phyloP scores from a whole-genome alignment of 768 basidiomycete species.

The Rhizopogon rudus region DNA sequence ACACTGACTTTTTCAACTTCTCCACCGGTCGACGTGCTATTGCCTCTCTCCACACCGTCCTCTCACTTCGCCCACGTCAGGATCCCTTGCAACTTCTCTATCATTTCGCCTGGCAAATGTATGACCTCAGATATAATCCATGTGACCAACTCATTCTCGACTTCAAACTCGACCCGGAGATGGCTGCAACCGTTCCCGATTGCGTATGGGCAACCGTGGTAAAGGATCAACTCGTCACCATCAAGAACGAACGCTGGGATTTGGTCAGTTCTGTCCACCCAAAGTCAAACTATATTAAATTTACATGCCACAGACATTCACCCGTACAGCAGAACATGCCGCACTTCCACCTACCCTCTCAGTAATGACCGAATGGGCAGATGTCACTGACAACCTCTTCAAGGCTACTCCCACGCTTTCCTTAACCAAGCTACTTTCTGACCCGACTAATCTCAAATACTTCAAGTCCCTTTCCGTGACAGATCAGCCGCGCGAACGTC shows the following conservation, averaged over 20 bases:
- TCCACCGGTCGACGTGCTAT: slow-evolving; percentile 82
- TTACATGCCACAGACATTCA: slow-evolving; percentile 60
- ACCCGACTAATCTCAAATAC: slow-evolving; percentile 63
- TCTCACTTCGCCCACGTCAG: slow-evolving; percentile 78
- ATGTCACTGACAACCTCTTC: slow-evolving; percentile 74
- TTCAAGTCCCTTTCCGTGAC: slow-evolving; percentile 89
- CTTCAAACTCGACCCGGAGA: slow-evolving; percentile 56
- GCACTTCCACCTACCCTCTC: slow-evolving; percentile 56
- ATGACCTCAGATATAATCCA: slow-evolving; percentile 72
- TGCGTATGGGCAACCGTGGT: slow-evolving; percentile 83
- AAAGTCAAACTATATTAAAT: slow-evolving; percentile 1
- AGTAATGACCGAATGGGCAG: slow-evolving; percentile 87
- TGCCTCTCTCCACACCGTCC: slow-evolving; percentile 72
- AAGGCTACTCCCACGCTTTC: slow-evolving; percentile 46
- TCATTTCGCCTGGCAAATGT: slow-evolving; percentile 56
- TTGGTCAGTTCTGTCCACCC: slow-evolving; percentile 49
- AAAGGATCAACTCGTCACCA: slow-evolving; percentile 69
- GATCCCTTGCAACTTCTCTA: slow-evolving; percentile 66
- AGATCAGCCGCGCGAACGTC: slow-evolving; percentile 78
- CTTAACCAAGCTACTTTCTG: slow-evolving; percentile 53
- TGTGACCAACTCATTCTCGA: slow-evolving; percentile 72
- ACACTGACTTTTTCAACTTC: slow-evolving; percentile 79
- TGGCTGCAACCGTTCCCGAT: slow-evolving; percentile 41
- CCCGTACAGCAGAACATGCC: slow-evolving; percentile 66
- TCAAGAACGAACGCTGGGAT: slow-evolving; percentile 80